Evolutionary conservation across 2,329 filamentous ascomycete genomes (phyloP).

Genomic region (Byssoonygena ceratinophila): DNA sequence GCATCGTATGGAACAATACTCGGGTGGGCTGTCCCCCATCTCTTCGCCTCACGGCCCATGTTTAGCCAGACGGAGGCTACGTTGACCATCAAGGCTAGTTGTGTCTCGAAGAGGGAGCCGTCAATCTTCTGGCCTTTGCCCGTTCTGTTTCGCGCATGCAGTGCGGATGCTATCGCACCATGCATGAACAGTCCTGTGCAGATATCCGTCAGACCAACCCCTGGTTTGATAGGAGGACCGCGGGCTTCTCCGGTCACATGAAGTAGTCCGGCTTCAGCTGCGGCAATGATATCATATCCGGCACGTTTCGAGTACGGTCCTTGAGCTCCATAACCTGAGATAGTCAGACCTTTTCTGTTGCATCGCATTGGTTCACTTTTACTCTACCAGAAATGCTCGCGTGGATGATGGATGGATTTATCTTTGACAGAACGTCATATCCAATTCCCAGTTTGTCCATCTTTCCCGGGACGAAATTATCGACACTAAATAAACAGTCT

Average conservation of each 20-base stretch:
- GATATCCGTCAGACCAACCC: slow-evolving; percentile 38
- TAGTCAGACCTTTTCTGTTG: not conserved
- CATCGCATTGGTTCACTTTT: not conserved
- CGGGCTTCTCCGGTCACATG: slow-evolving; percentile 37
- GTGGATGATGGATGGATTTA: slow-evolving; percentile 35
- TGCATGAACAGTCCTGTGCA: slow-evolving; percentile 39
- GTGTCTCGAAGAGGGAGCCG: slow-evolving; percentile 38
- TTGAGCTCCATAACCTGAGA: slow-evolving; percentile 29
- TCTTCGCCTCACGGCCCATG: slow-evolving; percentile 32
- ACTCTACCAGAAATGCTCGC: slow-evolving; percentile 36
- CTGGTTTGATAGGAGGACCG: slow-evolving; percentile 34
- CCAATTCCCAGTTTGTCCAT: not conserved
- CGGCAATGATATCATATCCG: slow-evolving; percentile 40
- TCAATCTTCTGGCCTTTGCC: slow-evolving; percentile 38
- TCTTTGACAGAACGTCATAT: slow-evolving; percentile 28
- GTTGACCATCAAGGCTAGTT: slow-evolving; percentile 35
- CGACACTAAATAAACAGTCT: not conserved
- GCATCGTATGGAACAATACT: slow-evolving; percentile 41
- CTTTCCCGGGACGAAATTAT: not conserved
- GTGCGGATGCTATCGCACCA: slow-evolving; percentile 36
- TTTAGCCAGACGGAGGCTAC: slow-evolving; percentile 35
- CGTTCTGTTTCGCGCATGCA: slow-evolving; percentile 30
- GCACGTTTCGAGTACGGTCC: slow-evolving; percentile 36
- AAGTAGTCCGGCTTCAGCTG: slow-evolving; percentile 36
- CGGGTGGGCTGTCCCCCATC: slow-evolving; percentile 40